Percentiles rank a stretch among this genome's conserved stretches.
Conservation (phyloP, 2,329 filamentous ascomycete genomes). For the Diplodia sapinea region DNA sequence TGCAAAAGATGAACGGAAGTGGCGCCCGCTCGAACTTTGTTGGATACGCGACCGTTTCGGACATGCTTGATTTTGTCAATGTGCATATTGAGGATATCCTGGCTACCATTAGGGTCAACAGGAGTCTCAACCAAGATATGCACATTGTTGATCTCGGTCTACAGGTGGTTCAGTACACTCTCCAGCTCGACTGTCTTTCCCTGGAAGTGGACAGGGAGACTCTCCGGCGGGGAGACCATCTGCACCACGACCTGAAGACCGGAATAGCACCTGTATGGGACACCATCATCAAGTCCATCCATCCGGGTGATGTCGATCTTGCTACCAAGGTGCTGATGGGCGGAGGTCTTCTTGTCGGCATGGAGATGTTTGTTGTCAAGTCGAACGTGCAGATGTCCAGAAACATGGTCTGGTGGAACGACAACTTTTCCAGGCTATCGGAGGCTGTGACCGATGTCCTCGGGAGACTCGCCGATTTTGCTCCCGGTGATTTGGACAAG, state of each 20-base stretch:
- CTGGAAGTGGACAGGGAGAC: slow-evolving; percentile 71
- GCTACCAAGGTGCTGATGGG: slow-evolving; percentile 75
- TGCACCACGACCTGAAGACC: slow-evolving; percentile 71
- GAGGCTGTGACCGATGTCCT: slow-evolving; percentile 74
- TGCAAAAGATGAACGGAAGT: slow-evolving; percentile 43
- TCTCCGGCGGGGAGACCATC: slow-evolving; percentile 64
- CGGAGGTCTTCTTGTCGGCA: slow-evolving; percentile 70
- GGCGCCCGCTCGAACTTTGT: slow-evolving; percentile 46
- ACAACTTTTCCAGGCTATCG: slow-evolving; percentile 67
- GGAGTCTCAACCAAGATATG: slow-evolving; percentile 36
- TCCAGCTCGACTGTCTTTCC: slow-evolving; percentile 74
- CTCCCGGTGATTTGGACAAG: slow-evolving; percentile 68
- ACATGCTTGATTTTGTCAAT: slow-evolving; percentile 69
- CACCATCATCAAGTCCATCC: slow-evolving; percentile 71
- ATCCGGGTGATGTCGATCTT: slow-evolving; percentile 71
- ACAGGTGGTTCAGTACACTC: slow-evolving; percentile 68
- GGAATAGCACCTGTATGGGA: slow-evolving; percentile 81
- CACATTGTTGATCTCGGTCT: slow-evolving; percentile 58
- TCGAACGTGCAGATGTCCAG: slow-evolving; percentile 48
- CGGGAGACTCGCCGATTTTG: slow-evolving; percentile 79
- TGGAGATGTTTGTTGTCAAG: slow-evolving; percentile 70
- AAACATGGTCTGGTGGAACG: slow-evolving; percentile 77
- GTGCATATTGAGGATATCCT: slow-evolving; percentile 58
- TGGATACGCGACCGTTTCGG: slow-evolving; percentile 53
- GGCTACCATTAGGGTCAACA: slow-evolving; percentile 41